Conservation (phyloP, 768 basidiomycete genomes). For the Mycena latifolia region DNA sequence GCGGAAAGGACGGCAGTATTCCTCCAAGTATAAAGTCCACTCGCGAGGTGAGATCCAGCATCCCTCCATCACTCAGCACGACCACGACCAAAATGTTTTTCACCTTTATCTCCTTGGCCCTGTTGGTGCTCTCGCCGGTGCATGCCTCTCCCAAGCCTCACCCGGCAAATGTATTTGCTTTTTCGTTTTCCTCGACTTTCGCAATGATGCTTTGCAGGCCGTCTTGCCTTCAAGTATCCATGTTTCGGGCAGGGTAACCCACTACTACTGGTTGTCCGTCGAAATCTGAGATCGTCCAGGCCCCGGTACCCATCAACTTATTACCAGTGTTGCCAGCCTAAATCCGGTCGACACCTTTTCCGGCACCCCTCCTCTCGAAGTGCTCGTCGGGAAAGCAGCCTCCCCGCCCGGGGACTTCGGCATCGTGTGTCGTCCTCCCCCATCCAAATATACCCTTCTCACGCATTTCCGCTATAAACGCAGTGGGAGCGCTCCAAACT, state of each 20-base stretch:
- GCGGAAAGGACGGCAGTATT: too few species aligned
- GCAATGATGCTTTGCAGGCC: conserved; percentile 17
- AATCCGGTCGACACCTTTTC: conserved; percentile 16
- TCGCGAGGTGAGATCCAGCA: too few species aligned
- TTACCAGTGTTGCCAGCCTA: conserved; percentile 7
- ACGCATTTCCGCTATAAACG: neutral
- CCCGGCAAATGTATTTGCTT: conserved; percentile 10
- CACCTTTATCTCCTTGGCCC: conserved; percentile 10
- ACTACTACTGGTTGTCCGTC: neutral
- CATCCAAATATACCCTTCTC: neutral
- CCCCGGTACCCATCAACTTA: conserved; percentile 10
- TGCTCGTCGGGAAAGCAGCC: conserved; percentile 12
- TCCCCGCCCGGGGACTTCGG: conserved; percentile 17
- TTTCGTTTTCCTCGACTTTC: conserved; percentile 6
- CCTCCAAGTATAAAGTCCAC: too few species aligned
- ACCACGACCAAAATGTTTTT: conserved; percentile 20
- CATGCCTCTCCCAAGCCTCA: conserved; percentile 11
- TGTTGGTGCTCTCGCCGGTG: conserved; percentile 14
- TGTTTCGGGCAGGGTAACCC: conserved; percentile 11
- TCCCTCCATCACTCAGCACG: too few species aligned
- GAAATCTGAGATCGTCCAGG: conserved; percentile 6
- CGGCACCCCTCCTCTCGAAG: conserved; percentile 6
- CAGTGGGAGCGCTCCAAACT: conserved; percentile 22
- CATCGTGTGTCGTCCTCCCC: conserved; percentile 8
- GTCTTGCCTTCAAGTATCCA: conserved; percentile 12